Base-by-base conservation (phyloP, 257 asterid species). In the Nicotiana knightiana region DNA sequence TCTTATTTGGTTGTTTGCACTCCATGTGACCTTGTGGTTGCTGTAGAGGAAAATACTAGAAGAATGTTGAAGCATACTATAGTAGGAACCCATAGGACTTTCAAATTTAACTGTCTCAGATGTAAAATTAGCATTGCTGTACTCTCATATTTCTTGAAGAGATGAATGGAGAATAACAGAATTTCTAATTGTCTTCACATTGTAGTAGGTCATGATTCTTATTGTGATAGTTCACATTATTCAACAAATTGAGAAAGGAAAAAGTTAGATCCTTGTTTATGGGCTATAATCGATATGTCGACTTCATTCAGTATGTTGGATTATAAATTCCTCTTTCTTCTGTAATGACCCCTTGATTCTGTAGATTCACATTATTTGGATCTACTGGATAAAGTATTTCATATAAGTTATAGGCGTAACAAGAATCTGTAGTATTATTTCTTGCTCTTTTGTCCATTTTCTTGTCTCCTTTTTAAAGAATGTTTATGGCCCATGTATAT, bases 1-100 rank as follows among this genome's bases (percentile, higher is more conserved):
- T 61, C 37, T 79, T 80, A 32, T 73, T 67, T 75, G 80, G 62
- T 53, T 15, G 63, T 28, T 51, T 75, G 64, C 80, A 51, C 24
- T 81, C 24, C 65, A 58, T 66, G 81, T 76, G 80, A 80, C 57
- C 70, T n/a, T 11, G 39, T 4, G 82, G 75, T 78, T 64, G 82
- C 87, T 81, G 80, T 85, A 96, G 97, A 98, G 96, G 93, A 32
- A 94, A 96, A 90, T 96, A 94, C 92, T 97, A 96, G 92, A 96
- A 96, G 88, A 92, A 94, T 86, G 97, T 96, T 67, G 99, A 96
- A 89, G 98, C 97, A 48, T 96, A 85, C 90, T 98, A 96, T 90
- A 94, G 85, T 84, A 94, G 85, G 89, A 89, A 92, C 54, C 58
- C 18, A 15, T 53, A 53, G 58, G 58, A 53, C 58, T 15, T 53